A percentile compares a stretch with the other conserved stretches of the same genome.
Evolutionary conservation across 176 grass and related monocot species (phyloP).

Genomic region (Carex pumila): DNA sequence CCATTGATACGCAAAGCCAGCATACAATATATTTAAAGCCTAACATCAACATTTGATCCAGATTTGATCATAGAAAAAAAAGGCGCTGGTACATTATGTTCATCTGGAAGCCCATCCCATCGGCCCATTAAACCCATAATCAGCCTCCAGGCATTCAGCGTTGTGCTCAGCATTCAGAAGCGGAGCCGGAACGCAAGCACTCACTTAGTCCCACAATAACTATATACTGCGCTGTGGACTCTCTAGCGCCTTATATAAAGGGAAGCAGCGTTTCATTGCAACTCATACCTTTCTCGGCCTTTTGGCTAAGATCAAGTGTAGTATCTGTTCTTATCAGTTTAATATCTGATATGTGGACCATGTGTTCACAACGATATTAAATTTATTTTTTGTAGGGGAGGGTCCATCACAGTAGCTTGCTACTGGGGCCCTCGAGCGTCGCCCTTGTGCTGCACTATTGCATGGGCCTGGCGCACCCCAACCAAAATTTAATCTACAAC

Average conservation of each 20-base stretch:
- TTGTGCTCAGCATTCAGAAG: no score
- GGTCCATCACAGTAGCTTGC: neutral
- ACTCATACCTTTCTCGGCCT: conserved; percentile 66
- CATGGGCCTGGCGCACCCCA: neutral
- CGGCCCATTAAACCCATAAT: no score
- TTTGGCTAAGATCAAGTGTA: conserved; percentile 85
- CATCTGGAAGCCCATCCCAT: no score
- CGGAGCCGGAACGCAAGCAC: neutral
- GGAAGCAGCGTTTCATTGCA: neutral
- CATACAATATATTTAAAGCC: no score
- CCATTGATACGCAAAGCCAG: no score
- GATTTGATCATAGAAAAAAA: no score
- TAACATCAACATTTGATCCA: no score
- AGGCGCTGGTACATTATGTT: no score
- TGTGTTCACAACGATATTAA: conserved; percentile 44
- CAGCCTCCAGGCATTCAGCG: no score
- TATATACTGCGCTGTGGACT: neutral
- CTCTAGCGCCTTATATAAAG: neutral
- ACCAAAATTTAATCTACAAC: neutral
- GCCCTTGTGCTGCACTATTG: neutral
- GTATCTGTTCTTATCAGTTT: conserved; percentile 92
- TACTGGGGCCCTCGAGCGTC: neutral
- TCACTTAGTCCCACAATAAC: neutral
- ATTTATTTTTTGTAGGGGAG: conserved; percentile 55
- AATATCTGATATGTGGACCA: conserved; percentile 65